Percentiles rank a stretch among this genome's conserved stretches.
phyloP scores from a whole-genome alignment of 2,329 filamentous ascomycete genomes.

The Colletotrichum nymphaeae region DNA sequence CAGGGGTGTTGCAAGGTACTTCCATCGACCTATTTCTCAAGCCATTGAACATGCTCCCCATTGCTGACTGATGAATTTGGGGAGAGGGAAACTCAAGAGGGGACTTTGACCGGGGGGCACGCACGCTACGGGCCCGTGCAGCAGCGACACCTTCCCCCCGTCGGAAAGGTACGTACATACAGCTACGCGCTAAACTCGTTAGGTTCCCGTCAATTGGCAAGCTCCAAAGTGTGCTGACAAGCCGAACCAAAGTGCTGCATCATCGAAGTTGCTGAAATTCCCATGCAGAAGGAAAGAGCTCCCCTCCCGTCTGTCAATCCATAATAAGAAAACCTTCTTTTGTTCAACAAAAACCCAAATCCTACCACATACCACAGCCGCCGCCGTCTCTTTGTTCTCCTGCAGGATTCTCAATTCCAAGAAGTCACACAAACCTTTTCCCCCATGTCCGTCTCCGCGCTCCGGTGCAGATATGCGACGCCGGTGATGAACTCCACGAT shows the following conservation, averaged over 20 bases:
- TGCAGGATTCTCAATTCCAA: background rate
- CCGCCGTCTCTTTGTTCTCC: background rate
- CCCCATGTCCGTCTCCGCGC: slow-evolving; percentile 25
- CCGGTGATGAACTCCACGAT: slow-evolving; percentile 32
- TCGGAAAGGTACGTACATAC: slow-evolving; percentile 6
- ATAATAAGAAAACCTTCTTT: slow-evolving; percentile 11
- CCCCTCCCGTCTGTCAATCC: background rate
- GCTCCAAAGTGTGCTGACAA: background rate
- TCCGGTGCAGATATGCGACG: slow-evolving; percentile 27
- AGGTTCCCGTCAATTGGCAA: background rate
- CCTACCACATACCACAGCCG: background rate
- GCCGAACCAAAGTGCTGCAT: slow-evolving; percentile 8
- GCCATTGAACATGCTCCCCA: background rate
- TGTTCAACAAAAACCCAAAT: background rate
- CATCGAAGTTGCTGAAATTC: slow-evolving; percentile 25
- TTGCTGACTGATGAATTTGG: background rate
- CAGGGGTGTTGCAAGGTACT: slow-evolving; percentile 27
- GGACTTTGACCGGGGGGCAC: background rate
- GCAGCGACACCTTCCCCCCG: background rate
- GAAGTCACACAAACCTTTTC: background rate
- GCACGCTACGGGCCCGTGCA: background rate
- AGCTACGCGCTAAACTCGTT: slow-evolving; percentile 4
- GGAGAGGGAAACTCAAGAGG: background rate
- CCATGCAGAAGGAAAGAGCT: slow-evolving; percentile 11
- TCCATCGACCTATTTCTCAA: background rate